Evolutionary conservation across 2,329 filamentous ascomycete species (phyloP).

Genomic region (Beauveria scarabaeidicola): DNA sequence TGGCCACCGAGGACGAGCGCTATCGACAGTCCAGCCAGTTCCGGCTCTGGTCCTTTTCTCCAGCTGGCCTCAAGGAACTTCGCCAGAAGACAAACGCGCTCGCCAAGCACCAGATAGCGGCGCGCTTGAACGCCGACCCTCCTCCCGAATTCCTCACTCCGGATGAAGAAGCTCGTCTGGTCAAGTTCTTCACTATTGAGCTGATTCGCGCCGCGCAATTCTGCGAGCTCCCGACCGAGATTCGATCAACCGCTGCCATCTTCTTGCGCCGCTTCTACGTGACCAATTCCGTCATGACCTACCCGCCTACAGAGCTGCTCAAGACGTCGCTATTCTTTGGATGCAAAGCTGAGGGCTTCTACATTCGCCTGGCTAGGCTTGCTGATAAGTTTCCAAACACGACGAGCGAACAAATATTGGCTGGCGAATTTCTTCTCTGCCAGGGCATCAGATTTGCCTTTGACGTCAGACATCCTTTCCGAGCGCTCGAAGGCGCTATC

Average conservation of each 20-base stretch:
- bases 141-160: conserved; percentile 72
- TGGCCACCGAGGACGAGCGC: conserved; percentile 79
- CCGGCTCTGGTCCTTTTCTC: conserved; percentile 85
- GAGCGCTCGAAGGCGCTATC: conserved; percentile 75
- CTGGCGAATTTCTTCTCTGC: conserved; percentile 85
- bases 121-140: conserved; percentile 44
- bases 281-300: conserved; percentile 92
- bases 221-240: conserved; percentile 42
- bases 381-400: conserved; percentile 61
- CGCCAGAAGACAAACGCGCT: conserved; percentile 72
- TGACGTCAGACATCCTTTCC: conserved; percentile 84
- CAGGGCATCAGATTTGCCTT: conserved; percentile 91
- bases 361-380: conserved; percentile 58
- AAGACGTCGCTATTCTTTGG: conserved; percentile 89
- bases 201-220: conserved; percentile 49
- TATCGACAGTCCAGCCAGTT: conserved; percentile 89
- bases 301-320: conserved; percentile 81
- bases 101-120: conserved; percentile 54
- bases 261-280: conserved; percentile 94
- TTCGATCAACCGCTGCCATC: conserved; percentile 64
- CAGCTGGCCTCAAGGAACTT: conserved; percentile 59
- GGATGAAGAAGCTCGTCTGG: conserved; percentile 72
- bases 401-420: conserved; percentile 73
- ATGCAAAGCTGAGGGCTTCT: conserved; percentile 83
- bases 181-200: conserved; percentile 65